phyloP scores from a whole-genome alignment of 1,284 basidiomycete species.

The Sanghuangporus weigelae region DNA sequence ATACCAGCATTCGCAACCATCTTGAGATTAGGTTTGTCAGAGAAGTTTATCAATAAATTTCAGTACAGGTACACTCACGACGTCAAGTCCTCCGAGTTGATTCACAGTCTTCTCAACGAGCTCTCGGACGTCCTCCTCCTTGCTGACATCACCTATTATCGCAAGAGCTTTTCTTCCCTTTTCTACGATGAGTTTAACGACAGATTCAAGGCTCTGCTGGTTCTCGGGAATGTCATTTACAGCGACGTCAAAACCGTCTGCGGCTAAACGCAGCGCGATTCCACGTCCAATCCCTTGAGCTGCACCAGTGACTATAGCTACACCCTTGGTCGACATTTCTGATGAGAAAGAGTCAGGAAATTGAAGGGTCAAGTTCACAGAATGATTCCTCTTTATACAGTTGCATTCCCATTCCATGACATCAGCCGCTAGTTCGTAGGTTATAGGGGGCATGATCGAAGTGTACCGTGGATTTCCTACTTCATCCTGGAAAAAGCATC shows the following conservation, averaged over 20 bases:
- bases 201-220: background rate
- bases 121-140: slow-evolving; percentile 6
- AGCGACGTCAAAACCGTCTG: slow-evolving; percentile 19
- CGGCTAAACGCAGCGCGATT: slow-evolving; percentile 18
- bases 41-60: background rate
- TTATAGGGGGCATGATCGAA: too few species aligned
- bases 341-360: background rate
- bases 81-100: slow-evolving; percentile 7
- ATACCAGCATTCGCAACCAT: slow-evolving; percentile 20
- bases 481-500: too few species aligned
- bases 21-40: background rate
- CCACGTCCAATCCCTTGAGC: slow-evolving; percentile 24
- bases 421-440: too few species aligned
- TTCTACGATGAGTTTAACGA: slow-evolving; percentile 1
- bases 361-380: background rate
- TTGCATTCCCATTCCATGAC: background rate
- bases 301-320: slow-evolving; percentile 13
- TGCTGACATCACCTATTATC: slow-evolving; percentile 4
- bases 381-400: background rate
- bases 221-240: slow-evolving; percentile 17
- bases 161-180: slow-evolving; percentile 5
- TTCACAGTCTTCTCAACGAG: slow-evolving; percentile 4
- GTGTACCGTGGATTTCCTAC: too few species aligned
- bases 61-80: slow-evolving; percentile 1
- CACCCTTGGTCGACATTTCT: slow-evolving; percentile 1